Evolutionary conservation across 2,329 filamentous ascomycete species (phyloP), one percentile per base, ranked within the genome.

Genomic region (Thelonectria blattea): DNA sequence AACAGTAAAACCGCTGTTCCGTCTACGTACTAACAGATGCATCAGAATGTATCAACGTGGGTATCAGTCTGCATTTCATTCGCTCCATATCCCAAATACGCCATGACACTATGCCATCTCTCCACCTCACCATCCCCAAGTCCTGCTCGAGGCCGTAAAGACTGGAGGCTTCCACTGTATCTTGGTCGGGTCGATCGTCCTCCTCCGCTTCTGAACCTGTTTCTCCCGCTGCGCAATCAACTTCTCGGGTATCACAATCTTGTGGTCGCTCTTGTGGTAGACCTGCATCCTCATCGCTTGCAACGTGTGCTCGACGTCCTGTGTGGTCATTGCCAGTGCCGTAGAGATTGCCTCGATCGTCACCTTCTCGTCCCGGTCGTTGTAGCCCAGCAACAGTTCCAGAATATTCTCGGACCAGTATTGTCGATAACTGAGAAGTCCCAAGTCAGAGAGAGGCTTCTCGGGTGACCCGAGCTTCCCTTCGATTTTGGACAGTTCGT

Each of bases 321-420:
- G 92, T 6, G 93, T 93, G n/a, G 94, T 98, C 94, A 99, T 98
- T 3, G 93, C 91, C 9, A 95, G 87, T 34, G 87, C 77, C 6
- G 85, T 82, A 0, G 92, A 93, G 53, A 99, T 86, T 51, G 91
- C 87, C 70, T 97, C 93, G 55, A 98, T 93, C 58, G 91, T 96
- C 55, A 91, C 89, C 71, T 88, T 89, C 12, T 89, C 87, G 9
- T 88, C 86, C 17, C 82, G 79, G 62, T 90, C 88, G 61, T 88
- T 88, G 51, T 84, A 85, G 50, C 89, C 89, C 48, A 96, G 79
- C n/a, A 99, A 82, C 14, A 96, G 75, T 61, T 97, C 93, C 5
- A 98, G 85, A 37, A 99, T 91, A 50, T 92, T 93, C 75, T 99
- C 95, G 30, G 93, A 93, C 95, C 95, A 99, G 78, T 97, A 99